A percentile compares a stretch with the other conserved stretches of the same genome.
phyloP scores from a whole-genome alignment of 106 monocot species.

The Dioscorea dumetorum region DNA sequence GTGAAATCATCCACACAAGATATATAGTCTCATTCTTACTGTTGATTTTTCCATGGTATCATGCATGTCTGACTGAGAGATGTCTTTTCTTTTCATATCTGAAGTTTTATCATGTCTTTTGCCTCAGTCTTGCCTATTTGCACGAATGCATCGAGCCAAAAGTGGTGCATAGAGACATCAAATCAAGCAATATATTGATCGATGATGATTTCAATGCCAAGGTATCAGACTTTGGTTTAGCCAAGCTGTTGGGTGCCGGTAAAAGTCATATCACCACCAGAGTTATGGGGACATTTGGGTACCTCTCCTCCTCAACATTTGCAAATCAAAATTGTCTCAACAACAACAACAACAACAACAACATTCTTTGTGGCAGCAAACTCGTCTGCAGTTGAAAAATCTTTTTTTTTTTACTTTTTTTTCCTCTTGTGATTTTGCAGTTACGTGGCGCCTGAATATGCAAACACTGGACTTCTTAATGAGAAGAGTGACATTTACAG shows the following conservation, averaged over 20 bases:
- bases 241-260: conserved; percentile 67
- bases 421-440: conserved; percentile 35
- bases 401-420: no score
- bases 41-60: no score
- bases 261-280: conserved; percentile 65
- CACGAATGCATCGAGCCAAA: conserved; percentile 75
- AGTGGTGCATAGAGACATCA: conserved; percentile 71
- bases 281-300: conserved; percentile 82
- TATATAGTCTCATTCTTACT: not conserved
- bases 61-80: no score
- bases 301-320: not conserved
- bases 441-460: conserved; percentile 98
- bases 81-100: not conserved
- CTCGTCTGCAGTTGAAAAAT: not conserved
- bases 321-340: no score
- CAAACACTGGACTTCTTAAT: conserved; percentile 88
- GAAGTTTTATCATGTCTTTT: not conserved
- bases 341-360: no score
- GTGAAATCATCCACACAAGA: conserved; percentile 13
- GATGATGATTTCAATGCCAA: conserved; percentile 60
- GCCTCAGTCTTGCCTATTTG: conserved; percentile 53
- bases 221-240: conserved; percentile 68
- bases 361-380: no score
- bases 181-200: conserved; percentile 68
- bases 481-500: conserved; percentile 97